Evolutionary conservation across 2,329 filamentous ascomycete species (phyloP), one percentile per base, ranked within the genome.

Genomic region (Sarocladium oryzae): DNA sequence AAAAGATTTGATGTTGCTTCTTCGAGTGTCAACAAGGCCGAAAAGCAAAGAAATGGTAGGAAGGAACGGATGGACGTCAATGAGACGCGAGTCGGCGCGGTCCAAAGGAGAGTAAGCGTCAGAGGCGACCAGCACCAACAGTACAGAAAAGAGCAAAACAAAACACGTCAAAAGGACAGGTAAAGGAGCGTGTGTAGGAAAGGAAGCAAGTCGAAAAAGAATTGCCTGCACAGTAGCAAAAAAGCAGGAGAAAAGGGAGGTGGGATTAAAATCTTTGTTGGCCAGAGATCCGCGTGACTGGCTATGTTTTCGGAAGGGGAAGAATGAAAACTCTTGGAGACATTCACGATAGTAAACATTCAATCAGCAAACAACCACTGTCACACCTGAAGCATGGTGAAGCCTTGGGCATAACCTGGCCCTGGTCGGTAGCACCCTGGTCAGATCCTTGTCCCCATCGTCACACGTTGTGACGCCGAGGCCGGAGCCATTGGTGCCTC

Each of bases 341-440:
- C 40, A 43, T 48, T 48, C 43, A 48, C 26, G 43, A 48, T 32
- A 20, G 37, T 40, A 40, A 40, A 40, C 37, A 40, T 6, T 37
- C 9, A 6, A 10, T n/a, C 6, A 8, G 4, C 21, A 43, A 20
- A 28, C 10, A 20, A 33, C 7, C 4, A n/a, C 28, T 20, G 28
- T n/a, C n/a, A 23, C 11, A 33, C 28, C 43, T 48, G 43, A 33
- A 48, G 43, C 43, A 48, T 33, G 37, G 20, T 43, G 43, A 48
- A 48, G 43, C 43, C 43, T 48, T 48, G 26, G 43, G 43, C 43
- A 33, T 5, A 21, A 33, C 16, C 43, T 48, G 43, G 43, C 36
- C 36, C 36, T 40, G 36, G 36, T 21, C 36, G n/a, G n/a, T n/a
- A n/a, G n/a, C 36, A 13, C n/a, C 33, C 24, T n/a, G 16, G 9